Base-by-base conservation (phyloP, 2,329 filamentous ascomycete genomes). In the Neofusicoccum laricinum region DNA sequence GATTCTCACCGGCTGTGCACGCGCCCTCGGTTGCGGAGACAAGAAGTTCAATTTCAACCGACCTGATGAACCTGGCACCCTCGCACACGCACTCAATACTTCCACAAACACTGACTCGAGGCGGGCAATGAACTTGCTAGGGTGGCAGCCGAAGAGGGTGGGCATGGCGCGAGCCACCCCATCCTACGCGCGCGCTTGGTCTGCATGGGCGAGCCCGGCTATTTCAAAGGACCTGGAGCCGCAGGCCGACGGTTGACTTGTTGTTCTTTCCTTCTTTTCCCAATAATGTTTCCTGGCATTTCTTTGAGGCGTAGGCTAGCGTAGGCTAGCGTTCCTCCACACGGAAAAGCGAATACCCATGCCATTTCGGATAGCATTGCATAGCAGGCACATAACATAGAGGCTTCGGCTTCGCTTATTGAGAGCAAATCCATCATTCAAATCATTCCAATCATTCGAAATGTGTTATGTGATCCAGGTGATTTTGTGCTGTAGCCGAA, bases 311-410 rank as follows among this genome's bases (percentile, higher is more conserved):
- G 55, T 59, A 14, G 49, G 17, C 19, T n/a, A 34, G 55, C 17
- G 55, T 59, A 14, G 49, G 17, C 19, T n/a, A 34, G 41, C 55
- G 21, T 59, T 59, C 41, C 41, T 46, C 46, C 40, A 12, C 30
- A 30, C n/a, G 30, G 30, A 59, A 59, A 59, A 59, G 55, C 55
- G 41, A 43, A 59, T 59, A 46, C 55, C 55, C 55, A 36, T 38
- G 40, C n/a, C n/a, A 21, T 14, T 58, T 30, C 15, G 4, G 38
- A 32, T 45, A 59, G 25, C 55, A 46, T 59, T 15, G 2, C 55
- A 59, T 59, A 59, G 41, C 15, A 19, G n/a, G 41, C 21, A n/a
- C n/a, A 46, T 32, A 21, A 21, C 2, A 40, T 34, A 46, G 55
- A 36, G 41, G 5, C 19, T 30, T 19, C 12, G 49, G 8, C 51